Conservation (phyloP, 2,329 filamentous ascomycete species). For the Thyridium curvatum region DNA sequence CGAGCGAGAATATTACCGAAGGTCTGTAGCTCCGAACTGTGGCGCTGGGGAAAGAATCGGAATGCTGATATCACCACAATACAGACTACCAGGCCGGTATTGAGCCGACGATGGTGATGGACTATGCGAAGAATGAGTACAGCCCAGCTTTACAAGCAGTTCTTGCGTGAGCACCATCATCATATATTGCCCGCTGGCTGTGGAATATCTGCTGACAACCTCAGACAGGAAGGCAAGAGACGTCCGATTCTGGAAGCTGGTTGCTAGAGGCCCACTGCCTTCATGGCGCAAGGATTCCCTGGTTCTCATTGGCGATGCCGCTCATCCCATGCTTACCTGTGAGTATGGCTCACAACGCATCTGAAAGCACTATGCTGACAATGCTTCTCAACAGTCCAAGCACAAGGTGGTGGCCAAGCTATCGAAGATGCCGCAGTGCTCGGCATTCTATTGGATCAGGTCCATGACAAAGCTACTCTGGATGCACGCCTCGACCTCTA, state of each 20-base stretch:
- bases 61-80: neutral
- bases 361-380: neutral
- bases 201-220: slow-evolving; percentile 23
- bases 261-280: slow-evolving; percentile 44
- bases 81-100: neutral
- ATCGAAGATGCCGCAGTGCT: slow-evolving; percentile 62
- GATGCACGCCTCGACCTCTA: slow-evolving; percentile 47
- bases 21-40: slow-evolving; percentile 14
- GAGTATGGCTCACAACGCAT: slow-evolving; percentile 13
- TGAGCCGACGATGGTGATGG: too few species aligned
- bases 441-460: slow-evolving; percentile 46
- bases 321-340: slow-evolving; percentile 61
- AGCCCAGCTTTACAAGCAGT: too few species aligned
- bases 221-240: slow-evolving; percentile 2
- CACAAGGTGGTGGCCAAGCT: slow-evolving; percentile 55
- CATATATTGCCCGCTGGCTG: slow-evolving; percentile 27
- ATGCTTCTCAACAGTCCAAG: slow-evolving; percentile 31
- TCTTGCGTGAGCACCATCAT: slow-evolving; percentile 8
- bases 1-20: slow-evolving; percentile 13
- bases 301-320: slow-evolving; percentile 59
- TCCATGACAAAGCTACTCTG: slow-evolving; percentile 29
- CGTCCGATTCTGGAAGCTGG: slow-evolving; percentile 36
- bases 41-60: neutral
- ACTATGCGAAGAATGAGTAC: too few species aligned
- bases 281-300: slow-evolving; percentile 48